These are phyloP conservation scores for Aegilops umbellulata DNA, from an alignment of 176 grass and related monocot species.

Conservation along the genomic window DNA sequence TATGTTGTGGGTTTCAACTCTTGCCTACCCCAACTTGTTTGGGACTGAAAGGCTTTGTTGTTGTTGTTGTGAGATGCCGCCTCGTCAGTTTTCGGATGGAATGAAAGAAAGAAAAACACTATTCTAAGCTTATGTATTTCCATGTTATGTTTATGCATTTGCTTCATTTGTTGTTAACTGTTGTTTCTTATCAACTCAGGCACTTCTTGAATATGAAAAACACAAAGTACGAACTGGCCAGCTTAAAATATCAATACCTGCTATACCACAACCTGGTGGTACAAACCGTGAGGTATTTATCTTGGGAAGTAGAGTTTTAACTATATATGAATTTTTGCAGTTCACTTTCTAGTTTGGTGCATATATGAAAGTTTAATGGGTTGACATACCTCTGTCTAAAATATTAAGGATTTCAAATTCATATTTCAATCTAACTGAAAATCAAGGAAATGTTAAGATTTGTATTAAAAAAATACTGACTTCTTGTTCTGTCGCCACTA, in stretches of 20 bases:
- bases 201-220: constrained; percentile 96
- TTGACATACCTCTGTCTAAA: not conserved
- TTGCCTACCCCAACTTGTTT: too few species aligned
- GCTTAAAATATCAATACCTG: constrained; percentile 67
- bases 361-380: not conserved
- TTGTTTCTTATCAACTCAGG: constrained; percentile 53
- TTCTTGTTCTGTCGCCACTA: not conserved
- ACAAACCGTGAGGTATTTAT: constrained; percentile 57
- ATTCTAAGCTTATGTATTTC: constrained; percentile 10
- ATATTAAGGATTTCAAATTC: not conserved
- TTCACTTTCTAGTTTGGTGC: not conserved
- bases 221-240: constrained; percentile 91
- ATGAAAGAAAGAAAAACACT: not conserved
- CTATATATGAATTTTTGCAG: not conserved
- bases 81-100: not conserved
- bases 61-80: constrained; percentile 1
- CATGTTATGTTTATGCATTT: constrained; percentile 18
- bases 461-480: not conserved
- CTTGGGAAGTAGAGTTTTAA: constrained; percentile 21
- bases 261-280: constrained; percentile 52
- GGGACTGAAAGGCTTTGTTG: too few species aligned
- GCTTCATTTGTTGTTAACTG: constrained; percentile 21
- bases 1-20: too few species aligned
- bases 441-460: not conserved
- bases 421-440: constrained; percentile 4